Conservation (phyloP, 2,329 filamentous ascomycete species). For the Cercospora canescens region DNA sequence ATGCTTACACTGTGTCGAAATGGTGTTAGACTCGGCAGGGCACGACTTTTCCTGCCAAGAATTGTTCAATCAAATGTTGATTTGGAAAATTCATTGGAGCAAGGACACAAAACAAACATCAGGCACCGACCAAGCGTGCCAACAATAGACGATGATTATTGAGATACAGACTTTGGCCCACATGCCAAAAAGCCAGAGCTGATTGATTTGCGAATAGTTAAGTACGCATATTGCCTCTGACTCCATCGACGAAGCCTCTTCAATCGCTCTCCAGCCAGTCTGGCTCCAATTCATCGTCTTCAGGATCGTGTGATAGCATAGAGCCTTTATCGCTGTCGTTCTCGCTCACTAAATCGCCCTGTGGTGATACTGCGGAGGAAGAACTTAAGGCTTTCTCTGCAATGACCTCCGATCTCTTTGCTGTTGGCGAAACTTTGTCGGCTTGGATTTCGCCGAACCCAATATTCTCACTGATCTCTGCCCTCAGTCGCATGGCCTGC, state of each 20-base stretch:
- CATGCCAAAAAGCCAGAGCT: not conserved
- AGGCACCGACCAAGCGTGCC: not conserved
- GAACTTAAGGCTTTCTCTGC: not conserved
- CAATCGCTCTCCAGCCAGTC: conserved; percentile 57
- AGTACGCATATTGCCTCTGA: not conserved
- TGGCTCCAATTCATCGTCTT: conserved; percentile 65
- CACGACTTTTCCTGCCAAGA: not conserved
- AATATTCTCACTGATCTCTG: not conserved
- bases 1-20: not conserved
- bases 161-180: not conserved
- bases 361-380: not conserved
- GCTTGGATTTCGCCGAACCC: not conserved
- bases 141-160: not conserved
- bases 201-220: not conserved
- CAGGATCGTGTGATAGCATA: conserved; percentile 61
- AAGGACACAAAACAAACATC: not conserved
- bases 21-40: not conserved
- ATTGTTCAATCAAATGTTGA: not conserved
- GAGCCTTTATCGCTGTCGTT: conserved; percentile 43
- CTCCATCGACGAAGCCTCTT: not conserved
- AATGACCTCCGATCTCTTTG: not conserved
- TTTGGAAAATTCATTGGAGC: not conserved
- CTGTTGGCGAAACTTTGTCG: not conserved
- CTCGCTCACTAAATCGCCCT: not conserved
- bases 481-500: not conserved